Percentiles rank a stretch among this genome's conserved stretches.
Evolutionary conservation across 2,329 filamentous ascomycete genomes (phyloP).

Genomic region (Aspergillus terreus): DNA sequence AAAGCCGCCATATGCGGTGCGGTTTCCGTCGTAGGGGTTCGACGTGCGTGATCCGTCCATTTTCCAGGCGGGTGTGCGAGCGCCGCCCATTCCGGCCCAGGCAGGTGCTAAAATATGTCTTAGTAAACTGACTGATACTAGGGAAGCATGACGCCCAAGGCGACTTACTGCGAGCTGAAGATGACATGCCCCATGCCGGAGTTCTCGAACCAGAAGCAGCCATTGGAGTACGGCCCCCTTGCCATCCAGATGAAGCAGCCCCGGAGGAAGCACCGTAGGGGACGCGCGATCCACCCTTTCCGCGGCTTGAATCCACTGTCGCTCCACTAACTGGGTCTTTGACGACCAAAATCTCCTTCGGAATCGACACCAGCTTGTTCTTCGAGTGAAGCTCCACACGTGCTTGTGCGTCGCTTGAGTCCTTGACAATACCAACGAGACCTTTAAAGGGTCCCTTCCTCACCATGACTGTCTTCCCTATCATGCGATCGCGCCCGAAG

Average conservation of each 20-base stretch:
- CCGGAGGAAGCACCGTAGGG: slow-evolving; percentile 45
- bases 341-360: slow-evolving; percentile 76
- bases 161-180: slow-evolving; percentile 58
- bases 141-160: not conserved
- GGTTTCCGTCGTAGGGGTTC: slow-evolving; percentile 64
- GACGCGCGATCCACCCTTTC: slow-evolving; percentile 41
- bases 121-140: slow-evolving; percentile 14
- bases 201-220: slow-evolving; percentile 61
- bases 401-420: slow-evolving; percentile 80
- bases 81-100: slow-evolving; percentile 42
- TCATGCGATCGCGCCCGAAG: slow-evolving; percentile 73
- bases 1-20: slow-evolving; percentile 67
- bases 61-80: slow-evolving; percentile 52
- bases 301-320: slow-evolving; percentile 66
- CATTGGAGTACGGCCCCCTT: slow-evolving; percentile 66
- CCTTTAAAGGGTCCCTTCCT: slow-evolving; percentile 88
- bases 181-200: slow-evolving; percentile 67
- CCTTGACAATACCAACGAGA: slow-evolving; percentile 89
- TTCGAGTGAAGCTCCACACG: slow-evolving; percentile 93
- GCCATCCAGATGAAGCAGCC: slow-evolving; percentile 54
- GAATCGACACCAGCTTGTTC: slow-evolving; percentile 82
- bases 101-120: slow-evolving; percentile 35
- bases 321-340: slow-evolving; percentile 77
- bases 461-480: slow-evolving; percentile 89
- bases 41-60: slow-evolving; percentile 54